Conservation (phyloP, 768 basidiomycete genomes). For the Porphyrellus cyaneotinctus region DNA sequence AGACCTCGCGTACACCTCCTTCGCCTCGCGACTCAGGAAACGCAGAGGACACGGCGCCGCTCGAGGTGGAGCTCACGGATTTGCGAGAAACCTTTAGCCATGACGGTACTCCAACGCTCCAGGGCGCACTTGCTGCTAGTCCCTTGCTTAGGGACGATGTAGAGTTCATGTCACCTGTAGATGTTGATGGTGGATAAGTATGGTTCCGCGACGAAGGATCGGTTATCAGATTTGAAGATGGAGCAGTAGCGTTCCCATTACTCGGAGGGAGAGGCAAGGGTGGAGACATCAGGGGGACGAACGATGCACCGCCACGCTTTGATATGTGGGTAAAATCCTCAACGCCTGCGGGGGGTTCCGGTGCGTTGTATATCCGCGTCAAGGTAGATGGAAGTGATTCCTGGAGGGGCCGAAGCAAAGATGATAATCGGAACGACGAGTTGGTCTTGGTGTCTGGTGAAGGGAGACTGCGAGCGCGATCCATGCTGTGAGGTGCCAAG, state of each 20-base stretch:
- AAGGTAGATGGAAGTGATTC: conserved; percentile 44
- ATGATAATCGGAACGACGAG: conserved; percentile 60
- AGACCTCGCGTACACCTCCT: conserved; percentile 54
- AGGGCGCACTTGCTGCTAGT: conserved; percentile 34
- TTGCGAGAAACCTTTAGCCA: conserved; percentile 58
- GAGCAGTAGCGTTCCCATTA: conserved; percentile 3
- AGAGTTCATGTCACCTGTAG: conserved; percentile 44
- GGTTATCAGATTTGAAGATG: conserved; percentile 13
- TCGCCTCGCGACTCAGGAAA: conserved; percentile 25
- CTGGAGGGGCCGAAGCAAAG: conserved; percentile 65
- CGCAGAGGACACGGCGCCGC: conserved; percentile 18
- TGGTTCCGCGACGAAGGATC: conserved; percentile 44
- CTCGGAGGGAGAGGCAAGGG: conserved; percentile 22
- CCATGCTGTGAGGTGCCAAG: conserved; percentile 25
- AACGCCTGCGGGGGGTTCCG: conserved; percentile 34
- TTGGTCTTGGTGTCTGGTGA: conserved; percentile 29
- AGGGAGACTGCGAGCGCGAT: conserved; percentile 41
- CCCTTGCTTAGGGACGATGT: conserved; percentile 40
- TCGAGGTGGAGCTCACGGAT: conserved; percentile 34
- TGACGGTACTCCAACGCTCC: conserved; percentile 67
- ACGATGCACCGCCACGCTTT: conserved; percentile 50
- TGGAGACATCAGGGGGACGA: conserved; percentile 57
- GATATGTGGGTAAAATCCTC: conserved; percentile 75
- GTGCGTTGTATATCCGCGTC: conserved; percentile 28
- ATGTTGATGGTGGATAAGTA: conserved; percentile 78